Evolutionary conservation across 177 flowering plant genomes (phyloP).

Genomic region (Tripterygium wilfordii): DNA sequence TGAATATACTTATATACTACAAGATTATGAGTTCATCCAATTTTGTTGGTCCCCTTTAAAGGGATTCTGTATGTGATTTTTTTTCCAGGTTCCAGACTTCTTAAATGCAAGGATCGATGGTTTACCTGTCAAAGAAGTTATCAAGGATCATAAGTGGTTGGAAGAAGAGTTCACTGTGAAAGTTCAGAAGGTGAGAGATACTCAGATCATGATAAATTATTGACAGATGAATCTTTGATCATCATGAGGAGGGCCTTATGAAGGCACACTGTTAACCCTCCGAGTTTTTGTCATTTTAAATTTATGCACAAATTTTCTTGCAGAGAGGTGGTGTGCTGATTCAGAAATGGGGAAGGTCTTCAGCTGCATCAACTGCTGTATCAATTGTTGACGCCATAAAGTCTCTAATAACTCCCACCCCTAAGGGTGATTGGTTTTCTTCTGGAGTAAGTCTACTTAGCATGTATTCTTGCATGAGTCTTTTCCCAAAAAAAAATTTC

Average conservation of each 20-base stretch:
- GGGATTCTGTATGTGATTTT: not conserved
- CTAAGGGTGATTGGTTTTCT: conserved; percentile 97
- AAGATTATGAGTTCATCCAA: too few species aligned
- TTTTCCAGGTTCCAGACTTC: conserved; percentile 88
- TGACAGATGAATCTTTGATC: too few species aligned
- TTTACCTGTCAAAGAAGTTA: conserved; percentile 79
- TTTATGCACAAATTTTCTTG: too few species aligned
- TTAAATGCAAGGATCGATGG: conserved; percentile 85
- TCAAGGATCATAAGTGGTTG: conserved; percentile 77
- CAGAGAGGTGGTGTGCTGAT: conserved; percentile 95
- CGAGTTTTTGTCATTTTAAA: too few species aligned
- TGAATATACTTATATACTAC: too few species aligned
- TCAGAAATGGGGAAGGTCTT: conserved; percentile 98
- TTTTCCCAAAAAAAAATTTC: too few species aligned
- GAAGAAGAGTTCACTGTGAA: conserved; percentile 87
- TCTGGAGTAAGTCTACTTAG: conserved; percentile 75
- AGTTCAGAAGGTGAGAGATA: conserved; percentile 64
- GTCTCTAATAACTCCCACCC: conserved; percentile 89
- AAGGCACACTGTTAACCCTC: not conserved
- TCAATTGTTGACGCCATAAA: conserved; percentile 86
- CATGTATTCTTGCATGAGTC: too few species aligned
- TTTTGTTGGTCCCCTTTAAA: too few species aligned
- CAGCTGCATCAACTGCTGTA: conserved; percentile 97
- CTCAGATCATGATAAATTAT: too few species aligned
- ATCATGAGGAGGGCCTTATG: not conserved